Evolutionary conservation across 1,139 yeast species (phyloP), one percentile per base, ranked within the genome.

Genomic region (Debaryomyces robertsiae): DNA sequence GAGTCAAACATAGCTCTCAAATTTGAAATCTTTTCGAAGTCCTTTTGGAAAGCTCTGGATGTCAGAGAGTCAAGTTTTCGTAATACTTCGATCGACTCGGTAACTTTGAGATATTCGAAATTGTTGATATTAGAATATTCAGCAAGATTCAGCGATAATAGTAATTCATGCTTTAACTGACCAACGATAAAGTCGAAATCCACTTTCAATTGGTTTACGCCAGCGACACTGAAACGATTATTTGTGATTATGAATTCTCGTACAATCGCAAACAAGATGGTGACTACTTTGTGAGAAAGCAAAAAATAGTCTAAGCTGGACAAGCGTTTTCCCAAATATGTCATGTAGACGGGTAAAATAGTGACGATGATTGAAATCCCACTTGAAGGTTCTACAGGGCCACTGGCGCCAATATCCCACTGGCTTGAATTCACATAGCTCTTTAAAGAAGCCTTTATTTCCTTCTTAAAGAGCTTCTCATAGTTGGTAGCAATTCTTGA

Each of bases 161-260:
- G 48, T 18, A 69, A 51, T 7, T 48, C 49, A 6, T 39, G 46
- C 2, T 57, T 60, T 40, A 84, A 55, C 24, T 63, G 48, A 2
- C 59, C 53, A 48, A 73, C 67, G n/a, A 84, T 46, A 28, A 70
- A 69, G 1, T 62, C 57, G 28, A 83, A 65, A 57, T 88, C 95
- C 3, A 58, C 49, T 5, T 64, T 55, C 16, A 89, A 65, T 53
- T 84, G 91, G 6, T 52, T 50, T 1, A 81, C 74, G 0, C 95
- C 95, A 1, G 47, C 37, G 10, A 53, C 47, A 32, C 74, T 75
- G 60, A 89, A 89, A 47, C 70, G 75, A 55, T 84, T 84, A 38
- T 82, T 77, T 46, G 83, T 80, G 36, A 85, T 67, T 36, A 85
- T 72, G 41, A 79, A 77, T 47, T 81, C 84, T 53, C 73, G 68